A percentile compares a stretch with the other conserved stretches of the same genome.
phyloP scores from a whole-genome alignment of 495 filamentous ascomycete genomes.

The Lentithecium fluviatile region DNA sequence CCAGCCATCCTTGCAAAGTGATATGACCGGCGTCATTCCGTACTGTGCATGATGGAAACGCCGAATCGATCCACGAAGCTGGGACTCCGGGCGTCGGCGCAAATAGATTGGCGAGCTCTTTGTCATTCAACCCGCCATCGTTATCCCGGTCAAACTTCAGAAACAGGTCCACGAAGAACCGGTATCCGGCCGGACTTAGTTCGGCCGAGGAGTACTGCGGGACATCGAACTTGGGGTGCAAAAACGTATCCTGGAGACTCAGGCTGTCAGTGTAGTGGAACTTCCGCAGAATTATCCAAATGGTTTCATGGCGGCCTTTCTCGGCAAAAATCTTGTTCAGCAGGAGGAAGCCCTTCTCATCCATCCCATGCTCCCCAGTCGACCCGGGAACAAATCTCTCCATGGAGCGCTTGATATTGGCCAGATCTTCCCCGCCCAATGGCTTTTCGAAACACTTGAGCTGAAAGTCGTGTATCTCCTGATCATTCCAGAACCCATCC shows the following conservation, averaged over 20 bases:
- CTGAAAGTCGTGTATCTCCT: constrained; percentile 88
- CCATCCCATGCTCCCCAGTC: constrained; percentile 69
- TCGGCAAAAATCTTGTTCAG: constrained; percentile 95
- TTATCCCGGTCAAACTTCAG: constrained; percentile 95
- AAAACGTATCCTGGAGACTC: constrained; percentile 81
- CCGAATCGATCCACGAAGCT: constrained; percentile 76
- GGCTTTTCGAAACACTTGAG: constrained; percentile 85
- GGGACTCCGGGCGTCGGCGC: constrained; percentile 91
- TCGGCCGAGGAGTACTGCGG: constrained; percentile 89
- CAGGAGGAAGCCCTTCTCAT: constrained; percentile 76
- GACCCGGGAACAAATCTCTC: constrained; percentile 63
- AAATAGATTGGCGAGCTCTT: constrained; percentile 81
- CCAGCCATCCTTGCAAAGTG: constrained; percentile 95
- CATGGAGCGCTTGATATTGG: constrained; percentile 84
- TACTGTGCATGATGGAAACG: constrained; percentile 89
- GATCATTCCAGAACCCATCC: constrained; percentile 88
- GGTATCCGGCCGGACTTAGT: constrained; percentile 88
- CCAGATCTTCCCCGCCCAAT: constrained; percentile 71
- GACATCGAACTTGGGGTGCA: constrained; percentile 93
- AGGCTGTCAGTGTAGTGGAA: constrained; percentile 96
- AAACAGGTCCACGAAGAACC: constrained; percentile 97
- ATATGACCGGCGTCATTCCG: constrained; percentile 93
- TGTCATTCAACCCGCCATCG: constrained; percentile 85
- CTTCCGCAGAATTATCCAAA: constrained; percentile 94
- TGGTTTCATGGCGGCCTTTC: constrained; percentile 96